Evolutionary conservation across 768 basidiomycete species (phyloP).

Genomic region (Daedaleopsis sinensis): DNA sequence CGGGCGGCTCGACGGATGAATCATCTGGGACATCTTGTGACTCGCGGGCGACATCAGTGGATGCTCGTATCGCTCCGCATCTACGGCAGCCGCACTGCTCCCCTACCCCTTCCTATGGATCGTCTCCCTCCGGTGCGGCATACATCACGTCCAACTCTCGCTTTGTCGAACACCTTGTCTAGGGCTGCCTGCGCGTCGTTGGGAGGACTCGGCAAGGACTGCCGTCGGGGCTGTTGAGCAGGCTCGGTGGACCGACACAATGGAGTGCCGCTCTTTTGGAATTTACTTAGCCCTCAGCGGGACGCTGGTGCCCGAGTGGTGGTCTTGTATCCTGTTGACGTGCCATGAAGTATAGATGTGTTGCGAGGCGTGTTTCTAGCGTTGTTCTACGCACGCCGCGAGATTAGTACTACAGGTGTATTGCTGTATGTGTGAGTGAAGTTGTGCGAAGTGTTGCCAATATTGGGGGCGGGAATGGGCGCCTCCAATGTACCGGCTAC

Average conservation of each 20-base stretch:
- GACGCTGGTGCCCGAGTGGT: background rate
- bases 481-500: background rate
- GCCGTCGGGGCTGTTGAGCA: background rate
- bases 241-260: slow-evolving; percentile 9
- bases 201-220: background rate
- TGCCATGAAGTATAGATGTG: background rate
- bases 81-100: background rate
- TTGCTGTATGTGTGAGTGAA: background rate
- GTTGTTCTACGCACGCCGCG: background rate
- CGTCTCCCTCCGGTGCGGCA: background rate
- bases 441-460: background rate
- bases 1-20: background rate
- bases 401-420: background rate
- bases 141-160: slow-evolving; percentile 15
- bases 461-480: background rate
- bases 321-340: background rate
- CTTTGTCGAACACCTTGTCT: slow-evolving; percentile 17
- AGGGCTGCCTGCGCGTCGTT: background rate
- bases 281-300: background rate
- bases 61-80: slow-evolving; percentile 5
- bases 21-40: slow-evolving; percentile 5
- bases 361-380: background rate
- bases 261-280: slow-evolving; percentile 4
- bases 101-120: slow-evolving; percentile 1
- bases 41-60: slow-evolving; percentile 5